Evolutionary conservation across 129 eudicot genomes (phyloP), one percentile per base, ranked within the genome.

Genomic region (Silybum marianum): DNA sequence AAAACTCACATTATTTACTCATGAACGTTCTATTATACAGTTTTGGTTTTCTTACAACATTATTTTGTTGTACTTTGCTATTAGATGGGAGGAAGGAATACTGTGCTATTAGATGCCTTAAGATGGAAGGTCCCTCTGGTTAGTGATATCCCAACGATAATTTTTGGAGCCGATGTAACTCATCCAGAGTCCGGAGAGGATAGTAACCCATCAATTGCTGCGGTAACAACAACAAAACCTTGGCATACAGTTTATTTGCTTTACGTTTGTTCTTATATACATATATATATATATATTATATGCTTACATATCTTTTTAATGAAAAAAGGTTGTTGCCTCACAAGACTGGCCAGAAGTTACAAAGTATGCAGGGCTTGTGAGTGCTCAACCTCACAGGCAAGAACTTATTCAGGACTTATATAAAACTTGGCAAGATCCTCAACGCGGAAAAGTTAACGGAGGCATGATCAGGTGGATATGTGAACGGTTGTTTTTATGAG

Each of bases 321-420:
- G 30, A 18, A 13, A 21, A 58, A 87, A 95, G 99, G 99, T 95
- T 76, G 99, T 90, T 71, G 99, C 99, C 11, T 92, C 99, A 19
- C 96, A 90, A 87, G 99, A 95, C 78, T 94, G 96, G 97, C 97
- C 97, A 6, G 96, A 95, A 78, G 91, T 92, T 51, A 95, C 97
- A 16, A 95, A 92, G 83, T 95, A 92, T 78, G 93, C 97, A 1
- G 99, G 97, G 30, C 42, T 92, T 73, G 97, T 95, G 26, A 90
- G 93, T 82, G 99, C 99, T 24, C 99, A 95, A 78, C 89, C 97
- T 69, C 99, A 89, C 75, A 84, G 98, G 83, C 96, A 95, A 84
- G 98, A 95, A 85, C 90, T 95, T 46, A 95, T 95, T 46, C 97
- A 95, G 76, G 99, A 95, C 80, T 71, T 95, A 82, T 94, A 87